Conservation (phyloP, 108 stramenopile species). For the Parmales sp. region DNA sequence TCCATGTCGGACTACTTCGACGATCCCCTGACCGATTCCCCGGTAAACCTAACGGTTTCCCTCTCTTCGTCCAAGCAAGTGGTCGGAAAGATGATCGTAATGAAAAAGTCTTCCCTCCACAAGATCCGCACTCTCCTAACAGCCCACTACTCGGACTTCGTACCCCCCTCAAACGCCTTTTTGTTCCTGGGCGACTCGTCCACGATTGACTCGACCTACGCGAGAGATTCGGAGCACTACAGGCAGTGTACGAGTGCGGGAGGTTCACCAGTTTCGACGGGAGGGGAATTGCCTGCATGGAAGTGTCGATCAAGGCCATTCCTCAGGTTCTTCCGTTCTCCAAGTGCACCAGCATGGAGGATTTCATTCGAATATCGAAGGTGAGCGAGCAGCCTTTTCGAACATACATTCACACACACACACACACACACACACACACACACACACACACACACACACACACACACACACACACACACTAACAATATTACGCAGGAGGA, state of each 20-base stretch:
- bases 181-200: neutral
- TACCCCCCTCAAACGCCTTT: neutral
- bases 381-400: too few species aligned
- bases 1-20: conserved; percentile 1
- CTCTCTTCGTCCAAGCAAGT: neutral
- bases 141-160: neutral
- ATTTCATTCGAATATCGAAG: conserved; percentile 1
- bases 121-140: neutral
- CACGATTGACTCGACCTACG: too few species aligned
- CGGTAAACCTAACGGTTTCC: neutral
- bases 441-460: too few species aligned
- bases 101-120: neutral
- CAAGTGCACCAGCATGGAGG: conserved; percentile 5
- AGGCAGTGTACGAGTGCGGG: too few species aligned
- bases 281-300: neutral
- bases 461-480: too few species aligned
- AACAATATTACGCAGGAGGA: too few species aligned
- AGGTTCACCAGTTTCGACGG: too few species aligned
- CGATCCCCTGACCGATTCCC: neutral
- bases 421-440: too few species aligned
- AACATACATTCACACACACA: too few species aligned
- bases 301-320: neutral
- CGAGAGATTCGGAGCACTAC: too few species aligned
- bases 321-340: neutral
- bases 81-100: conserved; percentile 5